Base-by-base conservation (phyloP, 495 filamentous ascomycete species). In the Penicillium canescens region DNA sequence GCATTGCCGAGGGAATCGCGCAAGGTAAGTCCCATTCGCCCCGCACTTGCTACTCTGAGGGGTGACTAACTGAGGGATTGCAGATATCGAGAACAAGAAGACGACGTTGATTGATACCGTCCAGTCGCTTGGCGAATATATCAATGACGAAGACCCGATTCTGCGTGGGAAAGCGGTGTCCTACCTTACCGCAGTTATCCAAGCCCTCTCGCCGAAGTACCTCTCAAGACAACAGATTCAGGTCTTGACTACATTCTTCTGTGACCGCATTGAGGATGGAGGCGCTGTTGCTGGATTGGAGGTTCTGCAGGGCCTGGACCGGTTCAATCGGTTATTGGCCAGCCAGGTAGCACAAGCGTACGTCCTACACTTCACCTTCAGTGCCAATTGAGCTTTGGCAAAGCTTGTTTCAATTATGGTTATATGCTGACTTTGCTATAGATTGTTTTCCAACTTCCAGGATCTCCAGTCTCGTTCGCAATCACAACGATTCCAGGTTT, bases 221-320 rank as follows among this genome's bases (percentile, higher is more conserved):
- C 71, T 91, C n/a, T 78, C 85, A 8, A 66, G 83, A 58, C 87
- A 90, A 63, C 86, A 91, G 63, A 76, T 84, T 46, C 74, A 82
- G 52, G 82, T 84, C 20, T 61, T 85, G 38, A 78, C 76, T 20
- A 77, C 78, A 21, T 86, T 86, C 63, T 77, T 84, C 39, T 80
- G 80, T 56, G 82, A 83, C 66, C 79, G 83, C 7, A 79, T 86
- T 47, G 78, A 84, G 50, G 83, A 86, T 82, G 82, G 69, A 54
- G 79, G 77, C 26, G 76, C 79, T 10, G 57, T 82, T 44, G 67
- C 68, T n/a, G 79, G 79, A 6, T 52, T 82, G 60, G 70, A 72
- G 35, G 73, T 69, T 6, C 40, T 82, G 45, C 77, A 80, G 56
- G 71, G 63, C 20, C 52, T 77, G 59, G 75, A 77, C 38, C 72